Evolutionary conservation across 345 rosid genomes (phyloP).

Genomic region (Citrus cavaleriei): DNA sequence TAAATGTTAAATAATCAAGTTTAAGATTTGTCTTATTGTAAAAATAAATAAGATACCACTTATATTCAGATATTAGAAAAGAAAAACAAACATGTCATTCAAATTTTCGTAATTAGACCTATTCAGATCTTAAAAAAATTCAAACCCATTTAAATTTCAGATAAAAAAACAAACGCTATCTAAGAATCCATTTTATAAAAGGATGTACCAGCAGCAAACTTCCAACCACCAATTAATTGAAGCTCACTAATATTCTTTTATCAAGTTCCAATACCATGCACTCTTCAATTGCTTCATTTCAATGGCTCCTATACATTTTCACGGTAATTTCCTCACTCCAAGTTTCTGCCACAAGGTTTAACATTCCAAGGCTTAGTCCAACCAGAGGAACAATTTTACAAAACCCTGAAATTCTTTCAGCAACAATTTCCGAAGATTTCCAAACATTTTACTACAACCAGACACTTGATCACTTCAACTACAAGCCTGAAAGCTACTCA

Average conservation of each 20-base stretch:
- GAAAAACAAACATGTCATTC: no score
- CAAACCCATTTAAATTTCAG: no score
- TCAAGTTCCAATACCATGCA: not conserved
- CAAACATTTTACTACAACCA: no score
- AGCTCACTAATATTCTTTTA: no score
- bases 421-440: not conserved
- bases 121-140: no score
- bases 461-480: no score
- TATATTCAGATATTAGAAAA: no score
- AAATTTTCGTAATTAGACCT: no score
- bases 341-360: not conserved
- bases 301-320: not conserved
- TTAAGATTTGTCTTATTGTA: no score
- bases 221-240: not conserved
- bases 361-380: conserved; percentile 20
- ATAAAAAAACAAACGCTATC: not conserved
- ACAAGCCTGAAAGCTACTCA: no score
- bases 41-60: no score
- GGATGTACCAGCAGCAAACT: not conserved
- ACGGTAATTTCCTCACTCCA: not conserved
- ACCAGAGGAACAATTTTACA: not conserved
- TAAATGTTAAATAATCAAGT: no score
- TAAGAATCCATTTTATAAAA: not conserved
- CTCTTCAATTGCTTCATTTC: not conserved
- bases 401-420: not conserved